Conservation (phyloP, 306 rosid species). For the Betula pendula region DNA sequence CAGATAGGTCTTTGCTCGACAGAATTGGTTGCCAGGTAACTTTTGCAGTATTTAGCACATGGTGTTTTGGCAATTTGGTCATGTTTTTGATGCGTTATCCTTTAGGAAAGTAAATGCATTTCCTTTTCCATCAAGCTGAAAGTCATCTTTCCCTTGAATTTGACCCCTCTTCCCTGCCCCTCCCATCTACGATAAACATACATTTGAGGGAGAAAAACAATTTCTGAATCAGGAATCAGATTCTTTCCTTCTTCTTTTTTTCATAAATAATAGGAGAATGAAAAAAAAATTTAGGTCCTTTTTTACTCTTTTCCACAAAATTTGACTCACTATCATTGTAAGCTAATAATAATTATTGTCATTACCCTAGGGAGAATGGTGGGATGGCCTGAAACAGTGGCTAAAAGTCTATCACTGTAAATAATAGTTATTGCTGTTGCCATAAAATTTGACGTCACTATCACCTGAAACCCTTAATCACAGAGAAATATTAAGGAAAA, state of each 20-base stretch:
- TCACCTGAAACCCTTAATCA: background rate
- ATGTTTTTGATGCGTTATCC: conserved; percentile 6
- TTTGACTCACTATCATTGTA: background rate
- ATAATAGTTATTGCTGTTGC: background rate
- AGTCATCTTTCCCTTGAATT: background rate
- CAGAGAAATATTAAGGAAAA: background rate
- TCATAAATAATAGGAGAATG: background rate
- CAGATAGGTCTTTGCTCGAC: conserved; percentile 44
- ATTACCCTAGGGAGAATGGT: background rate
- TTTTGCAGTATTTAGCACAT: background rate
- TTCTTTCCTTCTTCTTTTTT: background rate
- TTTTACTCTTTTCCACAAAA: background rate
- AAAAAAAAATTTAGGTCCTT: background rate
- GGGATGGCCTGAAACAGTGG: background rate
- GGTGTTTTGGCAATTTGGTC: conserved; percentile 5
- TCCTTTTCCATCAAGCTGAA: conserved; percentile 17
- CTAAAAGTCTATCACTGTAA: background rate
- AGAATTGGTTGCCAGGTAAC: conserved; percentile 58
- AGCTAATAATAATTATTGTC: too few species aligned
- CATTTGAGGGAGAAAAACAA: background rate
- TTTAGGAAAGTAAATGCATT: background rate
- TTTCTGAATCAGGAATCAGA: background rate
- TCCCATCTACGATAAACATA: background rate
- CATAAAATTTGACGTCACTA: background rate
- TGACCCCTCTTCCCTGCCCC: background rate